Evolutionary conservation across 2,329 filamentous ascomycete genomes (phyloP), one percentile per base, ranked within the genome.

Genomic region (Paracamarosporium sp.): DNA sequence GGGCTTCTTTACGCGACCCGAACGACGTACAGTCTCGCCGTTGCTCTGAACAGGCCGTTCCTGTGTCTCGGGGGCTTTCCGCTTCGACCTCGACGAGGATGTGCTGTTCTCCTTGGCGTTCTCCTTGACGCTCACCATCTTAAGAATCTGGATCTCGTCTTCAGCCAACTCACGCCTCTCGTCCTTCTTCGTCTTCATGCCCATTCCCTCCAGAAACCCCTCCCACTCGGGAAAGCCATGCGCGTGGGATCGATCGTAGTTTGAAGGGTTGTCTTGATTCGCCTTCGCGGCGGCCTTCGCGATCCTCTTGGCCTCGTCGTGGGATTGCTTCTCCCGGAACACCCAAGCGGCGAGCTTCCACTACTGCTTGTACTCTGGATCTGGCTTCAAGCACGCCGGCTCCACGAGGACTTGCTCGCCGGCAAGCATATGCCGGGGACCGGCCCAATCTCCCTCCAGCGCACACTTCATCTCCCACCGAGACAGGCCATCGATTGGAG

Each of bases 391-490:
- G n/a, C 7, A 4, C 13, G 35, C 30, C 13, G 30, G 30, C 45
- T 36, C 30, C 12, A 1, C n/a, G 5, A 33, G 4, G 30, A n/a
- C 20, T 20, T 35, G 17, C 20, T 36, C 45, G 22, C 9, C 40
- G 4, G 5, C 1, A 3, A 48, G 45, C 30, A 48, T 30, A 35
- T 48, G 30, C 7, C 15, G 2, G 11, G 36, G n/a, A 11, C 45
- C 20, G 12, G 20, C 22, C 45, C 45, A 48, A 35, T 48, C 28
- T 5, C 45, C 45, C 8, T 17, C 17, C n/a, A 48, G 17, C 30
- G 45, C 45, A 13, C 45, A 48, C 30, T 35, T 35, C 45, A 48
- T 48, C 30, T 48, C 45, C 45, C 45, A 48, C 12, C 36, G 30
- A 4, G n/a, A 5, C 20, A 48, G 45, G 6, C 30, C 20, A n/a